Evolutionary conservation across 2,329 filamentous ascomycete species (phyloP).

Genomic region (Pseudopyrenochaeta lycopersici): DNA sequence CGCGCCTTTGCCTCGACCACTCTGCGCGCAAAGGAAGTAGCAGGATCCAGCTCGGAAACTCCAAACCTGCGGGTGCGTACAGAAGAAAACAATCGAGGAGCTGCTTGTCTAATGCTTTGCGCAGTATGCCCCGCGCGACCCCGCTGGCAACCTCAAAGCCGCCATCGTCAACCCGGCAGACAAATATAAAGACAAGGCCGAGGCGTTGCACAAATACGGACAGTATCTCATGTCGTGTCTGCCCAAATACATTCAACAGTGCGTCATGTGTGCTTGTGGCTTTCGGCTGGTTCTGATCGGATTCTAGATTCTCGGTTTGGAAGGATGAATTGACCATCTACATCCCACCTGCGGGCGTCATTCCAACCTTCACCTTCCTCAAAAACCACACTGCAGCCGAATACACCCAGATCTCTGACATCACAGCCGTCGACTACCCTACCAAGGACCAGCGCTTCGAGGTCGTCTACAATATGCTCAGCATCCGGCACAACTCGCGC

Average conservation of each 20-base stretch:
- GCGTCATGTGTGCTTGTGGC: conserved; percentile 17
- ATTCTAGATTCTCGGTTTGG: conserved; percentile 86
- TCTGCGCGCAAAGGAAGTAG: conserved; percentile 55
- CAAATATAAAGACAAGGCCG: conserved; percentile 87
- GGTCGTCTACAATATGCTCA: conserved; percentile 96
- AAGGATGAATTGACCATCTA: conserved; percentile 98
- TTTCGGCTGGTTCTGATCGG: conserved; percentile 1
- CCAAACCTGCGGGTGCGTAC: conserved; percentile 57
- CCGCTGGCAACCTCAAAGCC: conserved; percentile 69
- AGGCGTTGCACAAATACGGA: conserved; percentile 91
- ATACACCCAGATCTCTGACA: conserved; percentile 90
- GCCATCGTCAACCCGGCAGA: conserved; percentile 91
- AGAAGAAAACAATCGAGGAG: not conserved
- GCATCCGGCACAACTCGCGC: conserved; percentile 93
- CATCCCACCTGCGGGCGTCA: conserved; percentile 85
- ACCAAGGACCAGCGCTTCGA: conserved; percentile 96
- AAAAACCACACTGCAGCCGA: conserved; percentile 98
- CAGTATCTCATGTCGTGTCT: conserved; percentile 96
- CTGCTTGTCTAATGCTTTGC: conserved; percentile 25
- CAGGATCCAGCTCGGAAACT: conserved; percentile 50
- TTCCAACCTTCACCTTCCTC: conserved; percentile 92
- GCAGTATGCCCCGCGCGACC: conserved; percentile 54
- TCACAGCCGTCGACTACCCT: conserved; percentile 95
- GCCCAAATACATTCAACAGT: conserved; percentile 97
- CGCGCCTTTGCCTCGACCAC: conserved; percentile 56